Evolutionary conservation across 129 eudicot species (phyloP).

Genomic region (Pittosporum tobira): DNA sequence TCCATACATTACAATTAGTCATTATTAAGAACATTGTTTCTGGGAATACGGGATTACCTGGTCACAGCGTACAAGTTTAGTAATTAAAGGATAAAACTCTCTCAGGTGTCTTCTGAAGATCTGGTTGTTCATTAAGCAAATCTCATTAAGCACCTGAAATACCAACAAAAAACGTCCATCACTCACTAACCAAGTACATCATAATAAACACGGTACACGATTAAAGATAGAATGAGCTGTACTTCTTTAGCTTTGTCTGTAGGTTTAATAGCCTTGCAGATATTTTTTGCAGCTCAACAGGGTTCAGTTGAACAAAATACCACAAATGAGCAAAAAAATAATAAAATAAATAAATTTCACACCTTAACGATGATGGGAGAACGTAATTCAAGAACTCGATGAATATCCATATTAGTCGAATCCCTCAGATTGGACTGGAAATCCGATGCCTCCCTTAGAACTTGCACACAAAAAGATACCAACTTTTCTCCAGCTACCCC

Average conservation of each 20-base stretch:
- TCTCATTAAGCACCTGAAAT: constrained; percentile 75
- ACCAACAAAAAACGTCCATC: too few relatives aligned
- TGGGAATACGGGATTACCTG: constrained; percentile 37
- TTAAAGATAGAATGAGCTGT: not conserved
- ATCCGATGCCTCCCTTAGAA: constrained; percentile 88
- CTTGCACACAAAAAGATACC: constrained; percentile 81
- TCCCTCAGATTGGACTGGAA: constrained; percentile 79
- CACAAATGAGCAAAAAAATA: not conserved
- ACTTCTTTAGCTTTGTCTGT: not conserved
- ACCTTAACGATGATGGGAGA: constrained; percentile 94
- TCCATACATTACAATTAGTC: not conserved
- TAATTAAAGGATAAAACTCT: constrained; percentile 69
- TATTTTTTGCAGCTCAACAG: not conserved
- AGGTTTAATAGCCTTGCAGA: not conserved
- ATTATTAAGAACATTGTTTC: not conserved
- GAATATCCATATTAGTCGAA: constrained; percentile 70
- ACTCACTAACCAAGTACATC: too few relatives aligned
- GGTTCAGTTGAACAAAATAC: not conserved
- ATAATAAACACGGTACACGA: too few relatives aligned
- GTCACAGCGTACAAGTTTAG: constrained; percentile 85
- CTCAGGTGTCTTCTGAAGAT: constrained; percentile 71
- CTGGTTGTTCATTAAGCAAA: constrained; percentile 65
- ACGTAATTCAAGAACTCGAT: constrained; percentile 85
- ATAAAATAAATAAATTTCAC: not conserved
- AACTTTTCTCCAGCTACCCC: constrained; percentile 73